phyloP scores from a whole-genome alignment of 768 basidiomycete genomes.

The Russula abietina region DNA sequence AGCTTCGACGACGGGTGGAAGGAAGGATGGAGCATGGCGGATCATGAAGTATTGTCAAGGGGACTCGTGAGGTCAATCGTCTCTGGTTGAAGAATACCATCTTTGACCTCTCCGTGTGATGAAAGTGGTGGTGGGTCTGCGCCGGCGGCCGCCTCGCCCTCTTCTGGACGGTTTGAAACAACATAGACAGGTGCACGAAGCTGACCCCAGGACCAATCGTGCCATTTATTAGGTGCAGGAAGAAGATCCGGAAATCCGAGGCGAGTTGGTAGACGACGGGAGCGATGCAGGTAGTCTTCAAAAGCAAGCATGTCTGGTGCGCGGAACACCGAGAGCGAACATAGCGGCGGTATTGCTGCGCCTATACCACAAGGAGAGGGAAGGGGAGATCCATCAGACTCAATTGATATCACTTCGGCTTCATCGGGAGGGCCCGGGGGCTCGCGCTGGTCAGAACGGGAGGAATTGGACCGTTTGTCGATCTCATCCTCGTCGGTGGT shows the following conservation, averaged over 20 bases:
- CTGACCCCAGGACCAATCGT: slow-evolving; percentile 25
- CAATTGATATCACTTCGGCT: background rate
- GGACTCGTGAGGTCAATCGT: background rate
- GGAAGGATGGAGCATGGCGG: background rate
- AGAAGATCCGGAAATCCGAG: slow-evolving; percentile 20
- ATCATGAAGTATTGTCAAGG: background rate
- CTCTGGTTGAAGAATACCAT: slow-evolving; percentile 2
- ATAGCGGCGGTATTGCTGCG: slow-evolving; percentile 5
- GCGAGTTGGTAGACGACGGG: slow-evolving; percentile 23
- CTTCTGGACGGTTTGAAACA: slow-evolving; percentile 12
- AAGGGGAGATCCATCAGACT: background rate
- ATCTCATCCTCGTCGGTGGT: slow-evolving; percentile 21
- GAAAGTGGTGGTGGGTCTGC: slow-evolving; percentile 7
- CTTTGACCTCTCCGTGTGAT: background rate
- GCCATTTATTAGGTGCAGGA: slow-evolving; percentile 20
- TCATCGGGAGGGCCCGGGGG: background rate
- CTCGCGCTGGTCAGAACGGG: background rate
- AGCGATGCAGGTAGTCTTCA: slow-evolving; percentile 25
- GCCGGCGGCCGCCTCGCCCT: background rate
- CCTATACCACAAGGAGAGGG: background rate
- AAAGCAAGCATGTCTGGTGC: slow-evolving; percentile 22
- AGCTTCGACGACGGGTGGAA: background rate
- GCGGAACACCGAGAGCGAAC: slow-evolving; percentile 21
- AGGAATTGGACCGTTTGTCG: slow-evolving; percentile 5
- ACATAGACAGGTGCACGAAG: slow-evolving; percentile 24